A percentile compares a stretch with the other conserved stretches of the same genome.
Conservation (phyloP, 768 basidiomycete species). For the Lactarius pseudohatsudake region DNA sequence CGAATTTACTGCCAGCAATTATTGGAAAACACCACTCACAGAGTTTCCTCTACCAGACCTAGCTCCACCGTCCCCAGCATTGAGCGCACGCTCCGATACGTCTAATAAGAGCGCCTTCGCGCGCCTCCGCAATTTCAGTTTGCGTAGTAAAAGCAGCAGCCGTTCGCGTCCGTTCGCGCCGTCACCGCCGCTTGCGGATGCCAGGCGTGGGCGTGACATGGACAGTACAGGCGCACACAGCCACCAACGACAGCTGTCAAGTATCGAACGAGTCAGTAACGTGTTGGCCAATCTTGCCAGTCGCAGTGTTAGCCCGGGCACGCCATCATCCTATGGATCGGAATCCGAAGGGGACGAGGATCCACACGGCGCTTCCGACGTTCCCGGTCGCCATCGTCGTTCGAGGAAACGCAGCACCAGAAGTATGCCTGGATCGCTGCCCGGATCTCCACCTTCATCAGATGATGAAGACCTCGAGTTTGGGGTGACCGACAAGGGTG, state of each 20-base stretch:
- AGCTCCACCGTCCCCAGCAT: constrained; percentile 85
- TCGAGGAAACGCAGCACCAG: constrained; percentile 63
- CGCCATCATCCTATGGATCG: constrained; percentile 51
- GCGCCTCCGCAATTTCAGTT: constrained; percentile 74
- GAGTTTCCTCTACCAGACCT: constrained; percentile 79
- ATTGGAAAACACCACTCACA: constrained; percentile 82
- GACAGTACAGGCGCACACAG: constrained; percentile 29
- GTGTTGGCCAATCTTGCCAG: constrained; percentile 52
- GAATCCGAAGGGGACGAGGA: constrained; percentile 49
- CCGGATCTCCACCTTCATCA: constrained; percentile 34
- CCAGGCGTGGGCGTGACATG: constrained; percentile 25
- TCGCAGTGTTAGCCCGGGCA: constrained; percentile 46
- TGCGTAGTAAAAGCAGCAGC: constrained; percentile 47
- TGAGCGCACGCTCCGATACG: constrained; percentile 90
- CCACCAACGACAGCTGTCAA: constrained; percentile 70
- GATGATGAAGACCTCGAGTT: constrained; percentile 51
- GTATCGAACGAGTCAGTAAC: constrained; percentile 67
- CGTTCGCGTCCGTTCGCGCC: constrained; percentile 34
- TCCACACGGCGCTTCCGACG: constrained; percentile 39
- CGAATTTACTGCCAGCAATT: constrained; percentile 97
- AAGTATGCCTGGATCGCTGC: constrained; percentile 85
- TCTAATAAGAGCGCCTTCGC: constrained; percentile 72
- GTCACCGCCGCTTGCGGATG: constrained; percentile 35
- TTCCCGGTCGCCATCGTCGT: constrained; percentile 42
- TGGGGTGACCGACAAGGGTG: constrained; percentile 33